Percentiles rank a stretch among this genome's conserved stretches.
Conservation (phyloP, 1,139 yeast genomes). For the Kodamaea arcana region DNA sequence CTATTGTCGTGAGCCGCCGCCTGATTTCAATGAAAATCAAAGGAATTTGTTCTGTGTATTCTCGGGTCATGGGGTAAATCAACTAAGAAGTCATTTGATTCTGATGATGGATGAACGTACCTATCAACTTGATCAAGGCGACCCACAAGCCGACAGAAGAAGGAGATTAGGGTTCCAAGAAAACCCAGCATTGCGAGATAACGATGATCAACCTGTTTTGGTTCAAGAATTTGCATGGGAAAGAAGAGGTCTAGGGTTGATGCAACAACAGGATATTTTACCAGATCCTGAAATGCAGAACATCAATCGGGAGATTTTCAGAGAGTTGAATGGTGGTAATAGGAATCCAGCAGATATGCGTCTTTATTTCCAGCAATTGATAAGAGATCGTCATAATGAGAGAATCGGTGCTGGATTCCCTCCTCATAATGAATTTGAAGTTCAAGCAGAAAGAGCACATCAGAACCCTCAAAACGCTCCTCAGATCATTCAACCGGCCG, state of each 20-base stretch:
- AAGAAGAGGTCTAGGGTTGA: constrained; percentile 31
- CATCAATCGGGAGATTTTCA: constrained; percentile 33
- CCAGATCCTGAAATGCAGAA: constrained; percentile 25
- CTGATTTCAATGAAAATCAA: constrained; percentile 87
- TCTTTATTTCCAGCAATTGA: constrained; percentile 34
- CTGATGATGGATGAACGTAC: constrained; percentile 43
- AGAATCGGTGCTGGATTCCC: constrained; percentile 5
- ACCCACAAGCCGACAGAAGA: constrained; percentile 33
- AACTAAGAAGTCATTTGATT: constrained; percentile 59
- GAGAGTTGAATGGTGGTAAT: constrained; percentile 33
- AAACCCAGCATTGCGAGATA: constrained; percentile 16
- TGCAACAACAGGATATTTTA: constrained; percentile 13
- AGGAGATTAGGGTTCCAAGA: constrained; percentile 21
- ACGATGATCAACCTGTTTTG: constrained; percentile 11
- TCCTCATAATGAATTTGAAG: constrained; percentile 5
- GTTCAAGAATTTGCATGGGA: constrained; percentile 10
- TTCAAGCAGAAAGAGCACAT: constrained; percentile 11
- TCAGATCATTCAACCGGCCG: constrained; percentile 42
- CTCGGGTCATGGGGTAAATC: constrained; percentile 83
- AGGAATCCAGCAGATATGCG: constrained; percentile 38
- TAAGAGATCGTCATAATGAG: constrained; percentile 21
- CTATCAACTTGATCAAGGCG: constrained; percentile 39
- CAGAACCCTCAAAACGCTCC: constrained; percentile 32
- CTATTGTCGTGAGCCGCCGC: constrained; percentile 92
- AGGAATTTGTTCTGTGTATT: constrained; percentile 87